Conservation (phyloP, 2,329 filamentous ascomycete species). For the Venturia nashicola region DNA sequence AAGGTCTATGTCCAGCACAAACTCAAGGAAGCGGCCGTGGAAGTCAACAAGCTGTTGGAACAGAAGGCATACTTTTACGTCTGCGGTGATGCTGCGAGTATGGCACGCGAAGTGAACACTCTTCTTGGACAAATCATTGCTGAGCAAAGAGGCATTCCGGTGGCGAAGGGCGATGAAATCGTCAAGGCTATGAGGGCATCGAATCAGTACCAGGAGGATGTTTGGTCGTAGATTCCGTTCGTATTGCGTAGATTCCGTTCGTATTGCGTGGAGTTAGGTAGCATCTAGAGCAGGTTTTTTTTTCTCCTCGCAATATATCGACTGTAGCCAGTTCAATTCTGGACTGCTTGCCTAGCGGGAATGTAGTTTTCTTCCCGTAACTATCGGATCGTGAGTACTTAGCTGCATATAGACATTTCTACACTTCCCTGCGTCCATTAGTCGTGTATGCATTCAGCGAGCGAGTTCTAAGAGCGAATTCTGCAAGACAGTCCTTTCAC, state of each 20-base stretch:
- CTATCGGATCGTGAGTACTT: neutral
- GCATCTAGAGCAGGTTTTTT: neutral
- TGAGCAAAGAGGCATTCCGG: conserved; percentile 67
- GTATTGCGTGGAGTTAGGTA: neutral
- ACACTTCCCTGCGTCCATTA: neutral
- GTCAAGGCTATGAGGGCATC: conserved; percentile 93
- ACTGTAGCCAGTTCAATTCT: neutral
- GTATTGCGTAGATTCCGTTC: neutral
- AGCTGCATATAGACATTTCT: neutral
- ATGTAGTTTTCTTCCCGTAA: neutral
- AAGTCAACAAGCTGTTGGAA: conserved; percentile 77
- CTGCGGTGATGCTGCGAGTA: conserved; percentile 93
- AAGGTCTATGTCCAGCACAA: conserved; percentile 98
- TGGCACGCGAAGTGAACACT: conserved; percentile 86
- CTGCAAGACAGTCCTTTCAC: too few species aligned
- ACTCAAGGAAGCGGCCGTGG: conserved; percentile 67
- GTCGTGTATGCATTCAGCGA: neutral
- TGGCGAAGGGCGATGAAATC: conserved; percentile 85
- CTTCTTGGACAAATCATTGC: conserved; percentile 80
- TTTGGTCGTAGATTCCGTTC: conserved; percentile 42
- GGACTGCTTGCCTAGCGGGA: neutral
- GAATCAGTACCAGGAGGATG: conserved; percentile 88
- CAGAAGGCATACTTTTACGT: conserved; percentile 94
- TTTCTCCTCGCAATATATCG: neutral
- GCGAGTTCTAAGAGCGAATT: too few species aligned